These are phyloP conservation scores for Rostrohypoxylon terebratum DNA, from an alignment of 495 filamentous ascomycete species.

Conservation along the genomic window DNA sequence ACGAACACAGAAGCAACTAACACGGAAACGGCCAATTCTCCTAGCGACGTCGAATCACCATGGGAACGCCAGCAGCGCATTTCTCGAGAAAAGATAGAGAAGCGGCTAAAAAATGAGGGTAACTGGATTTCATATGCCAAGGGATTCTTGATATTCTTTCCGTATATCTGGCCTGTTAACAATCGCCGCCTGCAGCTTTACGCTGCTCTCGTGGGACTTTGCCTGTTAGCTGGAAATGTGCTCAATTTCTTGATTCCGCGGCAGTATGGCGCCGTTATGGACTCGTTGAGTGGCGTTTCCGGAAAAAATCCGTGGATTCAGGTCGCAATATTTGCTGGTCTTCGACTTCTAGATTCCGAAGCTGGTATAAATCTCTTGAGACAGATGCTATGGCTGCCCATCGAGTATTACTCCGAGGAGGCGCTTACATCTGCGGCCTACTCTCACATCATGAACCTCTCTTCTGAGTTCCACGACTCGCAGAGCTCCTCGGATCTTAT, in stretches of 20 bases:
- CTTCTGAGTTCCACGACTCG: conserved; percentile 81
- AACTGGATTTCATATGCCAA: conserved; percentile 74
- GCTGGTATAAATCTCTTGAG: conserved; percentile 67
- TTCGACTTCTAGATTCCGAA: conserved; percentile 66
- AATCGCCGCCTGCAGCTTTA: conserved; percentile 66
- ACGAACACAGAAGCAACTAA: conserved; percentile 49
- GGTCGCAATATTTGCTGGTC: conserved; percentile 65
- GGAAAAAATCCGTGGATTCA: conserved; percentile 63
- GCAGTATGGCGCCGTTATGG: conserved; percentile 72
- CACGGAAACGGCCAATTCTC: conserved; percentile 50
- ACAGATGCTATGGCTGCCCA: conserved; percentile 72
- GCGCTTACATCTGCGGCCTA: conserved; percentile 74
- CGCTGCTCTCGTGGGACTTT: conserved; percentile 67
- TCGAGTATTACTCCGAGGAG: conserved; percentile 72
- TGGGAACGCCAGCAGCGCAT: conserved; percentile 64
- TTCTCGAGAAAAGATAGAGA: conserved; percentile 64
- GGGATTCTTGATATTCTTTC: conserved; percentile 71
- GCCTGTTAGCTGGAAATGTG: conserved; percentile 69
- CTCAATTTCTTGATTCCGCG: conserved; percentile 74
- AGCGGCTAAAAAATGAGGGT: conserved; percentile 69
- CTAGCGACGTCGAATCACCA: conserved; percentile 58
- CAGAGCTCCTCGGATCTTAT: conserved; percentile 79
- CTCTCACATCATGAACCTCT: conserved; percentile 80
- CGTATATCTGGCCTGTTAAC: conserved; percentile 73
- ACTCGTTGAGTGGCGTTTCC: conserved; percentile 60